Base-by-base conservation (phyloP, 257 asterid species). In the Craterostigma plantagineum region DNA sequence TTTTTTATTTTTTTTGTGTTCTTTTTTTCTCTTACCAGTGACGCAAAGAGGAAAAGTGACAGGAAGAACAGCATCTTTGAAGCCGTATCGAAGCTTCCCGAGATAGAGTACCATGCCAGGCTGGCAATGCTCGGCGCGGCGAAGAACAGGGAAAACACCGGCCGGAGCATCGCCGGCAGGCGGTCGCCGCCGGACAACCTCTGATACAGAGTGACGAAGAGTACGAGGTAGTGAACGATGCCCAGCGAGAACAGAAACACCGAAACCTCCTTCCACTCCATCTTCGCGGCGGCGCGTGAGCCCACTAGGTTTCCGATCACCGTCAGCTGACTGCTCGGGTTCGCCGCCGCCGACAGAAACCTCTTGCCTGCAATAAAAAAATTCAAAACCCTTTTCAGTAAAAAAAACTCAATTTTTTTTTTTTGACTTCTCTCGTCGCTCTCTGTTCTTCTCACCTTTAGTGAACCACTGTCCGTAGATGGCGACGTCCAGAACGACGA, bases 381-480 rank as follows among this genome's bases (percentile, higher is more conserved):
- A 23, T 6, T 23, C 6, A 23, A 23, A 2, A 6, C 30, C 30
- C n/a, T n/a, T 23, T 23, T 23, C 2, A 23, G 6, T n/a, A n/a
- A n/a, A n/a, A n/a, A n/a, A n/a, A n/a, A n/a, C n/a, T n/a, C n/a
- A n/a, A n/a, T n/a, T n/a, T n/a, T n/a, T n/a, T n/a, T n/a, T n/a
- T n/a, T n/a, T n/a, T n/a, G n/a, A n/a, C n/a, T n/a, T n/a, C n/a
- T n/a, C n/a, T n/a, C n/a, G n/a, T n/a, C n/a, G n/a, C n/a, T n/a
- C 6, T 23, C 2, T 23, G 6, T 23, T 23, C 30, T 2, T 23
- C 6, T 23, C 6, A 23, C 92, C 86, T 35, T 64, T 72, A 0
- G 86, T 79, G 34, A 79, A 79, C 86, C 87, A 79, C 42, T 79
- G 82, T 0, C 86, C 92, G 33, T 75, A 79, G 7, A 79, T 69